phyloP scores from a whole-genome alignment of 306 rosid species.

The Lupinus albus region DNA sequence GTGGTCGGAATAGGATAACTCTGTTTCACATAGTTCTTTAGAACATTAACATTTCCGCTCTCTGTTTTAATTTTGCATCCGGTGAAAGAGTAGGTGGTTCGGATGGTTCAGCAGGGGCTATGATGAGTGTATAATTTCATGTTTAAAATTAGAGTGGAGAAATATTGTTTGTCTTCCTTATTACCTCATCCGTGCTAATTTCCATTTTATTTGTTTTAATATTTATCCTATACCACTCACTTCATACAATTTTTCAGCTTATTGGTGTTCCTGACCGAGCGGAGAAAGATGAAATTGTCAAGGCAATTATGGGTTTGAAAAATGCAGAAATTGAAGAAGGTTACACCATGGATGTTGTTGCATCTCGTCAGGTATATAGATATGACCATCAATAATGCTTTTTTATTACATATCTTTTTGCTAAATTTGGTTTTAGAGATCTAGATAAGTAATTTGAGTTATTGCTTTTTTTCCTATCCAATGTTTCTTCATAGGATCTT shows the following conservation, averaged over 20 bases:
- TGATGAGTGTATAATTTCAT: slow-evolving; percentile 22
- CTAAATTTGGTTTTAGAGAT: slow-evolving; percentile 9
- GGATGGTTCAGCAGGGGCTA: slow-evolving; percentile 23
- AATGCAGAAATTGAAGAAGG: slow-evolving; percentile 90
- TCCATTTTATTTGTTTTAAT: slow-evolving; percentile 27
- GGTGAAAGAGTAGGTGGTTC: slow-evolving; percentile 31
- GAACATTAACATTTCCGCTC: neutral
- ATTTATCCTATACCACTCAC: slow-evolving; percentile 33
- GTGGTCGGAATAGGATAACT: neutral
- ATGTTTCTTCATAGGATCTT: slow-evolving; percentile 63
- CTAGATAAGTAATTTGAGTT: neutral
- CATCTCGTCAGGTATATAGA: slow-evolving; percentile 78
- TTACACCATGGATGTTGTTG: slow-evolving; percentile 69
- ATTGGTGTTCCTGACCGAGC: slow-evolving; percentile 83
- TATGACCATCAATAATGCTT: slow-evolving; percentile 10
- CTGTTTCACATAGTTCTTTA: neutral
- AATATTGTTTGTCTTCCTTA: slow-evolving; percentile 11
- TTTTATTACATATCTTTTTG: neutral
- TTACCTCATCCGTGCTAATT: slow-evolving; percentile 12
- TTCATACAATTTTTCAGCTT: slow-evolving; percentile 60
- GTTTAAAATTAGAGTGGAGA: slow-evolving; percentile 18
- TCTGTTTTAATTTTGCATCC: neutral
- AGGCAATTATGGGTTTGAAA: slow-evolving; percentile 84
- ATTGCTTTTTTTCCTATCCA: slow-evolving; percentile 33
- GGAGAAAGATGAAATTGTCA: slow-evolving; percentile 97